Conservation (phyloP, 1,284 basidiomycete species). For the Austroboletus novae-zelandiae region DNA sequence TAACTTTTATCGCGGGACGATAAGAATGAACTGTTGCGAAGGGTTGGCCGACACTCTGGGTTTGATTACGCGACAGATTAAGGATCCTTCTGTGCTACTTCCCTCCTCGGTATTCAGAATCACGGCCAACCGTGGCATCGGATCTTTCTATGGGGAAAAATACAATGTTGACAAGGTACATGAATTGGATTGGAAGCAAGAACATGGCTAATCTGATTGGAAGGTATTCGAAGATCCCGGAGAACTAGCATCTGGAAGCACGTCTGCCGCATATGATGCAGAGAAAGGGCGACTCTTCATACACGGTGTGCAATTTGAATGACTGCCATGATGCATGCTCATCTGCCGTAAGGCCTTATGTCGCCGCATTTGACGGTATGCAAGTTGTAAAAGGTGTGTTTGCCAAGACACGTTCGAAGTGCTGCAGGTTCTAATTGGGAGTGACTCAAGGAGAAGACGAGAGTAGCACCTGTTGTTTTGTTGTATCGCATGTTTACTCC, state of each 20-base stretch:
- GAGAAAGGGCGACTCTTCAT: conserved; percentile 50
- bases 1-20: neutral
- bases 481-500: neutral
- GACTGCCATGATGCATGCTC: conserved; percentile 7
- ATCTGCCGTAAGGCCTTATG: conserved; percentile 24
- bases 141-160: conserved; percentile 62
- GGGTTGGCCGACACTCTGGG: conserved; percentile 32
- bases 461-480: no score
- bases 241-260: conserved; percentile 48
- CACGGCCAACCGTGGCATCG: conserved; percentile 47
- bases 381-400: conserved; percentile 12
- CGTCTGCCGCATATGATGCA: conserved; percentile 52
- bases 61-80: conserved; percentile 36
- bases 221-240: conserved; percentile 69
- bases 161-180: conserved; percentile 59
- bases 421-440: neutral
- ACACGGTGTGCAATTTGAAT: conserved; percentile 41
- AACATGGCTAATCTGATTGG: conserved; percentile 5
- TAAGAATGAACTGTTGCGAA: conserved; percentile 5
- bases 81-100: conserved; percentile 36
- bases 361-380: conserved; percentile 35
- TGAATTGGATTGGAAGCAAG: neutral
- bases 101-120: conserved; percentile 54
- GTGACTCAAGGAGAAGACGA: no score
- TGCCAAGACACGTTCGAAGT: conserved; percentile 4